These are phyloP conservation scores for Colletotrichum neosansevieriae DNA, from an alignment of 2,329 filamentous ascomycete species.

Conservation along the genomic window DNA sequence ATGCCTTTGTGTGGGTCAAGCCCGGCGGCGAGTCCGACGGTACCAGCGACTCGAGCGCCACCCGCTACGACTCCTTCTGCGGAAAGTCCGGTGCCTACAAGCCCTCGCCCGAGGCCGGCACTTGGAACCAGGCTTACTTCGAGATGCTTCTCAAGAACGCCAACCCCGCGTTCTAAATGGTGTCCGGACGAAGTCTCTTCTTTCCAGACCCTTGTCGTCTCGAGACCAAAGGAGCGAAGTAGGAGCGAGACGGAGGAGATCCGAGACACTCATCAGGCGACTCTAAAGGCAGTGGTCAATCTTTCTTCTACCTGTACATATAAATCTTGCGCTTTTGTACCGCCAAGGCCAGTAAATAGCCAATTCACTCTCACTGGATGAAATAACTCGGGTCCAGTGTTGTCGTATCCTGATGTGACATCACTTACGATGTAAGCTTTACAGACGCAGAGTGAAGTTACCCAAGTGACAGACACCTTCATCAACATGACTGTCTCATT, in stretches of 20 bases:
- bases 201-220: not conserved
- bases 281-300: not conserved
- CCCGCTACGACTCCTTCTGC: conserved; percentile 54
- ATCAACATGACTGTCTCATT: no score
- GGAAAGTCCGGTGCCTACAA: conserved; percentile 56
- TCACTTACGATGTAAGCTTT: no score
- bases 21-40: conserved; percentile 67
- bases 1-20: conserved; percentile 77
- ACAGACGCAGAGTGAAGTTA: no score
- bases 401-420: no score
- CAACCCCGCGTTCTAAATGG: conserved; percentile 33
- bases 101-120: conserved; percentile 64
- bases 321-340: not conserved
- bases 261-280: not conserved
- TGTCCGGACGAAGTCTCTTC: not conserved
- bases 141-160: conserved; percentile 45
- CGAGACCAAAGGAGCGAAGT: not conserved
- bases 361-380: not conserved
- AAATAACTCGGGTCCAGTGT: not conserved
- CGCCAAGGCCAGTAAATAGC: not conserved
- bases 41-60: conserved; percentile 51
- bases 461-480: no score
- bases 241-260: not conserved
- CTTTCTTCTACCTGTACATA: not conserved
- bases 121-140: conserved; percentile 53